These are phyloP conservation scores for Fusarium sp. DNA, from an alignment of 2,329 filamentous ascomycete species.

Conservation along the genomic window DNA sequence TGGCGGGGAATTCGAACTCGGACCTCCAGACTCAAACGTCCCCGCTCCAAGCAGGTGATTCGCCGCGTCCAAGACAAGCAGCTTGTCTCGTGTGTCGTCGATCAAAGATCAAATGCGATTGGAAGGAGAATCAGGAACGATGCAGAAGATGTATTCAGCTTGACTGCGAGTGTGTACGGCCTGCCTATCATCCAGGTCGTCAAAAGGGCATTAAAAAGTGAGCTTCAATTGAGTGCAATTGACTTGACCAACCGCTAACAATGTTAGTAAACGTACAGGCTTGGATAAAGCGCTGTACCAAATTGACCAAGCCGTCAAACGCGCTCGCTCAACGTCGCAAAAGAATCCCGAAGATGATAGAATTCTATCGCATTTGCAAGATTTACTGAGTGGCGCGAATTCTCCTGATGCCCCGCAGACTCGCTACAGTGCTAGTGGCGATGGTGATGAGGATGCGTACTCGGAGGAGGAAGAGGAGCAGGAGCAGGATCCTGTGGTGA, in stretches of 20 bases:
- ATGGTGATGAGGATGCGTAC: conserved; percentile 46
- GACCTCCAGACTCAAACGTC: conserved; percentile 27
- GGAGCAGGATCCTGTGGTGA: conserved; percentile 41
- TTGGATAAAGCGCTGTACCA: conserved; percentile 79
- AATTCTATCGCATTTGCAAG: conserved; percentile 57
- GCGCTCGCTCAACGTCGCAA: conserved; percentile 59
- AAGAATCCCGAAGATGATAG: conserved; percentile 58
- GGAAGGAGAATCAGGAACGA: conserved; percentile 60
- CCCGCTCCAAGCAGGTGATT: conserved; percentile 42
- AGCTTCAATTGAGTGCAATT: conserved; percentile 35
- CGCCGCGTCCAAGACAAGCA: conserved; percentile 54
- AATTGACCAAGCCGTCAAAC: conserved; percentile 75
- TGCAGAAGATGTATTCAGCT: conserved; percentile 72
- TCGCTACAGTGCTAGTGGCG: conserved; percentile 28
- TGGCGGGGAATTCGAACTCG: conserved; percentile 29
- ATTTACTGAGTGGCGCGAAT: conserved; percentile 51
- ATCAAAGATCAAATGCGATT: conserved; percentile 76
- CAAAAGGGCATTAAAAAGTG: conserved; percentile 84
- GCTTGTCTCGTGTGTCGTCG: conserved; percentile 73
- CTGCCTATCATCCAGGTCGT: conserved; percentile 77
- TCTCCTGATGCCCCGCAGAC: conserved; percentile 34
- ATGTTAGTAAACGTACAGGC: conserved; percentile 74
- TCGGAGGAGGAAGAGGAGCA: conserved; percentile 50
- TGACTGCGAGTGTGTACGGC: conserved; percentile 72
- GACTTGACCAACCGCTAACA: conserved; percentile 4